Evolutionary conservation across 441 rosid species (phyloP).

Genomic region (Omphalea diandra): DNA sequence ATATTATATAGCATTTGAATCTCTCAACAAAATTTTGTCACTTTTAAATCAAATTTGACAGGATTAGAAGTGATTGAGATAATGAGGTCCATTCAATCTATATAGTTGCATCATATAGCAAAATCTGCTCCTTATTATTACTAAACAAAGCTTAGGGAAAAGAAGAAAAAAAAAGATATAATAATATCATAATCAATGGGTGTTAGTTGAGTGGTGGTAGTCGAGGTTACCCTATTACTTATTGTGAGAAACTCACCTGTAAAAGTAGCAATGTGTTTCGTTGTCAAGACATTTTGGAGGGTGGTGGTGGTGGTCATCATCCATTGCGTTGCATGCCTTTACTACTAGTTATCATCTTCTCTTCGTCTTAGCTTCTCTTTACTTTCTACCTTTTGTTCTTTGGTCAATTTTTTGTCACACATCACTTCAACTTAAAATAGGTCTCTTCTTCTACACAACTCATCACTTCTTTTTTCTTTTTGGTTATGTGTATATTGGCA

Average conservation of each 20-base stretch:
- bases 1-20: no score
- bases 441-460: no score
- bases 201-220: conserved; percentile 11
- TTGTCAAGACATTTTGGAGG: conserved; percentile 9
- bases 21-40: background rate
- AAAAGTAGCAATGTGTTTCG: background rate
- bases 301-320: background rate
- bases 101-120: no score
- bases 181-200: background rate
- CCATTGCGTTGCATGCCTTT: background rate
- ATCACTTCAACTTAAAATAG: no score
- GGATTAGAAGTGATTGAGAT: background rate
- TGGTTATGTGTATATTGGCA: no score
- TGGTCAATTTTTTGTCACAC: background rate
- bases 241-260: conserved; percentile 5
- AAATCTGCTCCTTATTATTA: background rate
- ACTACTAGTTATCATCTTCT: background rate
- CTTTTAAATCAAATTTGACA: conserved; percentile 1
- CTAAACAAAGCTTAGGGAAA: background rate
- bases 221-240: conserved; percentile 2
- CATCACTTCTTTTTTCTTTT: no score
- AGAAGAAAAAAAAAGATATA: background rate
- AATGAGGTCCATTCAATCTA: no score
- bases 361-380: background rate
- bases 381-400: background rate